These are phyloP conservation scores for Leptoxyphium fumago DNA, from an alignment of 2,329 filamentous ascomycete genomes.

Conservation along the genomic window DNA sequence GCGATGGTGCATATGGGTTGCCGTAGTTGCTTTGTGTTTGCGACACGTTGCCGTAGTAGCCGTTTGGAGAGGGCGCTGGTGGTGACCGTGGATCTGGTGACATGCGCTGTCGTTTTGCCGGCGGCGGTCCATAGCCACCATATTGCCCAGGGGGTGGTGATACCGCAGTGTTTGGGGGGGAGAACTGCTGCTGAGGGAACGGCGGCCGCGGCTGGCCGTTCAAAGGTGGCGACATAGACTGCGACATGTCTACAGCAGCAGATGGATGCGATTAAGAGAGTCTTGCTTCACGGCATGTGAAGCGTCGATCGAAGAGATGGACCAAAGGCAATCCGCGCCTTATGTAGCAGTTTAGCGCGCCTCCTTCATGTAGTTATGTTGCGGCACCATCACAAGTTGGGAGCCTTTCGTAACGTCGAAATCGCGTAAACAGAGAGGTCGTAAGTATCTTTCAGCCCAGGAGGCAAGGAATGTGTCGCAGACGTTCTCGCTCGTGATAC, in stretches of 20 bases:
- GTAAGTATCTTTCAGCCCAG: no score
- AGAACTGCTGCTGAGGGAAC: slow-evolving; percentile 36
- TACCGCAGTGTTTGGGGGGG: slow-evolving; percentile 28
- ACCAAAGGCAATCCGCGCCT: no score
- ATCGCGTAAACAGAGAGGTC: no score
- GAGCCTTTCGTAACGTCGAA: no score
- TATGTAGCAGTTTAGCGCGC: not conserved
- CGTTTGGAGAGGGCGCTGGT: slow-evolving; percentile 35
- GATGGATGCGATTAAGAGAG: not conserved
- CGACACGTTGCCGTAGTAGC: slow-evolving; percentile 23
- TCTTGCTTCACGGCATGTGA: no score
- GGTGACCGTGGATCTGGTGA: slow-evolving; percentile 53
- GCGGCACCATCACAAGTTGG: not conserved
- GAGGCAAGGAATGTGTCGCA: no score
- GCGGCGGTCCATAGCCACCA: slow-evolving; percentile 44
- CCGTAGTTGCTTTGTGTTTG: slow-evolving; percentile 20
- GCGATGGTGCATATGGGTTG: slow-evolving; percentile 25
- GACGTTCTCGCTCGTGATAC: no score
- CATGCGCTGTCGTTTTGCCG: slow-evolving; percentile 57
- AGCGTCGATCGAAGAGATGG: no score
- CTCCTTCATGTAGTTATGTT: slow-evolving; percentile 1
- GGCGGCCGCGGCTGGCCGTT: slow-evolving; percentile 30
- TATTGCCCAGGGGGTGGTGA: slow-evolving; percentile 38
- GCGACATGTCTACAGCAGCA: not conserved
- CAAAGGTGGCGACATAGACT: not conserved